Evolutionary conservation across 108 stramenopile species (phyloP), one percentile per base, ranked within the genome.

Genomic region (Cylindrotheca closterium): DNA sequence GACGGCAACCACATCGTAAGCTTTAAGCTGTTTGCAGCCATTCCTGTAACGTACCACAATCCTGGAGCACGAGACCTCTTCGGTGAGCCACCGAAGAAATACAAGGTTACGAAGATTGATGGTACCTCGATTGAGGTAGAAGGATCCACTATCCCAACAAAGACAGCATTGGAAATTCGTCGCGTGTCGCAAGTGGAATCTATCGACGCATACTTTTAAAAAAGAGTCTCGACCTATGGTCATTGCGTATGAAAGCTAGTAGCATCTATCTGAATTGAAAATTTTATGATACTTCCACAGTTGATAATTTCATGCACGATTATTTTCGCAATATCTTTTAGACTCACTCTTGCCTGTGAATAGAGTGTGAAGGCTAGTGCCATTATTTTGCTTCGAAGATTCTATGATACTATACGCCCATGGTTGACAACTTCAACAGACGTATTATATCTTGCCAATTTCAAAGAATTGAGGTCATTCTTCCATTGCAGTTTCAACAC

Each of bases 41-140:
- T 96, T 56, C 62, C 48, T 46, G 96, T 97, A 21, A 95, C 91
- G 21, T 97, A 96, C 77, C 88, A 93, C 79, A 97, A 97, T 74
- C 77, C 88, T 55, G 78, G 82, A 46, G 89, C 78, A 58, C 61
- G 67, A 27, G 75, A 91, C 74, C 57, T 95, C 55, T 87, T 83
- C 58, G 91, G 86, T 47, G 66, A 82, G n/a, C 56, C 55, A 3
- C 89, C 94, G 32, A 91, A 73, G 62, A 82, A 71, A 23, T 95
- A 95, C 71, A 69, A 65, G 51, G 78, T 95, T 30, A 86, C 74
- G 24, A 84, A 89, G 86, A 73, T 42, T n/a, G 89, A 91, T 82
- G 88, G 85, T 63, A 64, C 64, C 23, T 71, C 73, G 28, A 71
- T 74, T 17, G 60, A 77, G 15, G 63, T 94, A 12, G 79, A 91